Conservation (phyloP, 176 grass and related monocot species). For the Hordeum marinum region DNA sequence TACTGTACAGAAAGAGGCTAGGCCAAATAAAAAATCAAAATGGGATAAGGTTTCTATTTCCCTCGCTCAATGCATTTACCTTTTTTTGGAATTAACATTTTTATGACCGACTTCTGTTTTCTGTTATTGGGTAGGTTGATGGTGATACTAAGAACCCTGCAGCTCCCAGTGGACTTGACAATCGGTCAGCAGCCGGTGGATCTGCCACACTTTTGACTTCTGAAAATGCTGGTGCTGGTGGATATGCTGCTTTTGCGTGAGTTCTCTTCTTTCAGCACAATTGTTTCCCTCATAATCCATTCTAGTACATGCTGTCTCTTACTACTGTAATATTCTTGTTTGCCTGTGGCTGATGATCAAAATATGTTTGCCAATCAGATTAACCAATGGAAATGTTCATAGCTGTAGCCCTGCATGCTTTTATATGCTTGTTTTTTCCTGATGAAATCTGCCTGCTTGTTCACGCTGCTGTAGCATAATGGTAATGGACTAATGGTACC, state of each 20-base stretch:
- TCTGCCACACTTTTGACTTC: slow-evolving; percentile 49
- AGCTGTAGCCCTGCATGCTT: background rate
- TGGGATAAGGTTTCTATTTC: slow-evolving; percentile 88
- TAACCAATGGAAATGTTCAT: background rate
- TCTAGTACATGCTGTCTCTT: background rate
- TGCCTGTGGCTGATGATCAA: background rate
- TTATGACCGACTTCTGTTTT: slow-evolving; percentile 11
- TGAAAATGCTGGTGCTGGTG: slow-evolving; percentile 65
- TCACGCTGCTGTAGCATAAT: background rate
- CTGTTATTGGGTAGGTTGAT: slow-evolving; percentile 58
- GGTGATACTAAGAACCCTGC: slow-evolving; percentile 59
- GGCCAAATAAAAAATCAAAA: slow-evolving; percentile 89
- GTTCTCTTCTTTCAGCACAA: slow-evolving; percentile 28
- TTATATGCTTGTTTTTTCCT: background rate
- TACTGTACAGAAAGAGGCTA: slow-evolving; percentile 48
- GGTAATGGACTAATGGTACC: background rate
- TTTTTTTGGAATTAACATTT: slow-evolving; percentile 19
- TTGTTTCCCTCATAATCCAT: background rate
- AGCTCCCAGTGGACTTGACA: slow-evolving; percentile 45
- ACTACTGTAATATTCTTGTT: background rate
- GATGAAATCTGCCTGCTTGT: background rate
- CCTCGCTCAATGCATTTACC: background rate
- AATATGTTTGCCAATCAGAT: background rate
- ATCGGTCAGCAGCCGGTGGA: slow-evolving; percentile 35
- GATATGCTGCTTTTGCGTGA: slow-evolving; percentile 96